Percentiles rank a stretch among this genome's conserved stretches.
These are phyloP conservation scores for Penicillium cataractarum DNA, from an alignment of 495 filamentous ascomycete genomes.

Conservation along the genomic window DNA sequence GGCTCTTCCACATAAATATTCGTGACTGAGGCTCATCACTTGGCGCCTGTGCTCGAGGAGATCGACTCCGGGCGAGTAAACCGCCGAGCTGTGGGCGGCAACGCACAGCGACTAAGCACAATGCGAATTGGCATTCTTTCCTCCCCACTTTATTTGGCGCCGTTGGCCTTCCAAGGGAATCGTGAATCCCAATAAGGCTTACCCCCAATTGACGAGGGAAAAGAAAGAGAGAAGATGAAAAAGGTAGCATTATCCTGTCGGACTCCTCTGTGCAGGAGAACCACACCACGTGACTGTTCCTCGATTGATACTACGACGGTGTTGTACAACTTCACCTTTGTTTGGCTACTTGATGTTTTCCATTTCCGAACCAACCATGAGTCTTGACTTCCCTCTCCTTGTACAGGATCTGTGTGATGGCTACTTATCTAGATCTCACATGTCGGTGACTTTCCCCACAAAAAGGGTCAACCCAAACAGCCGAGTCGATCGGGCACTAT, in stretches of 20 bases:
- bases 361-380: neutral
- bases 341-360: neutral
- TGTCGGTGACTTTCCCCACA: conserved; percentile 11
- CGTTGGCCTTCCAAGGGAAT: conserved; percentile 30
- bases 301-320: neutral
- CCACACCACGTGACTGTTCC: conserved; percentile 22
- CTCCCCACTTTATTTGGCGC: conserved; percentile 30
- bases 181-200: neutral
- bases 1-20: conserved; percentile 10
- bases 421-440: conserved; percentile 7
- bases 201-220: neutral
- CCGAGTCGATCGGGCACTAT: conserved; percentile 19
- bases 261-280: conserved; percentile 10
- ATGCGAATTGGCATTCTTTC: conserved; percentile 11
- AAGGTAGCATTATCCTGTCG: neutral
- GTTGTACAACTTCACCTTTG: neutral
- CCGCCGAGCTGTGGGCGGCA: conserved; percentile 38
- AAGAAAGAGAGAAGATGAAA: neutral
- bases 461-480: conserved; percentile 8
- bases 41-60: conserved; percentile 17
- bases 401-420: neutral
- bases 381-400: neutral
- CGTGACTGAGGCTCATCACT: conserved; percentile 15
- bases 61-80: conserved; percentile 25
- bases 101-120: conserved; percentile 36